phyloP scores from a whole-genome alignment of 2,329 filamentous ascomycete species.

The Beauveria sp. region DNA sequence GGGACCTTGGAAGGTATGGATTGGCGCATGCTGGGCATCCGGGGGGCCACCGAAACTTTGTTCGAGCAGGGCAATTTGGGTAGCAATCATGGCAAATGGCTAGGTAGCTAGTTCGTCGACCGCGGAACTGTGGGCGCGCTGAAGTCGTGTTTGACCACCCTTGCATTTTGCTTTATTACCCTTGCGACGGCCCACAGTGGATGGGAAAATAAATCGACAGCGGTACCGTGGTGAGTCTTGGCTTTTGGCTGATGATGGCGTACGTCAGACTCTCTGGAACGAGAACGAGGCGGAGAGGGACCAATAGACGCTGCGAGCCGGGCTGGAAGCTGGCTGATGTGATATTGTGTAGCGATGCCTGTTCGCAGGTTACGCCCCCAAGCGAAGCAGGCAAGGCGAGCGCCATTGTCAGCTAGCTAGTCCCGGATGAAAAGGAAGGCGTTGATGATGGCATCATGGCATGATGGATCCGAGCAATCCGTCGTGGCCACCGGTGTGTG shows the following conservation, averaged over 20 bases:
- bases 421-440: not conserved
- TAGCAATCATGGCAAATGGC: not conserved
- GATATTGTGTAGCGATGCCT: not conserved
- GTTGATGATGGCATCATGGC: not conserved
- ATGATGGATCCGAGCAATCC: not conserved
- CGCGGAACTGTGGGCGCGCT: not conserved
- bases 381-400: not conserved
- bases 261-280: not conserved
- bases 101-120: not conserved
- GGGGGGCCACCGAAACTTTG: not conserved
- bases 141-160: constrained; percentile 2
- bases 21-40: not conserved
- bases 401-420: constrained; percentile 4
- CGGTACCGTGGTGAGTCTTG: not conserved
- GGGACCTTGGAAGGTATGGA: not conserved
- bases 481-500: not conserved
- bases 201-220: not conserved
- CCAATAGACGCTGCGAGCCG: not conserved
- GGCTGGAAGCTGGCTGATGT: constrained; percentile 2
- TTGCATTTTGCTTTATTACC: not conserved
- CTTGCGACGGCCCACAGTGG: constrained; percentile 3
- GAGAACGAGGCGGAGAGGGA: not conserved
- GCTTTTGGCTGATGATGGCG: constrained; percentile 6
- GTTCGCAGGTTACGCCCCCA: constrained; percentile 2
- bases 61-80: not conserved